These are phyloP conservation scores for Mycena filopes DNA, from an alignment of 768 basidiomycete genomes.

Conservation along the genomic window DNA sequence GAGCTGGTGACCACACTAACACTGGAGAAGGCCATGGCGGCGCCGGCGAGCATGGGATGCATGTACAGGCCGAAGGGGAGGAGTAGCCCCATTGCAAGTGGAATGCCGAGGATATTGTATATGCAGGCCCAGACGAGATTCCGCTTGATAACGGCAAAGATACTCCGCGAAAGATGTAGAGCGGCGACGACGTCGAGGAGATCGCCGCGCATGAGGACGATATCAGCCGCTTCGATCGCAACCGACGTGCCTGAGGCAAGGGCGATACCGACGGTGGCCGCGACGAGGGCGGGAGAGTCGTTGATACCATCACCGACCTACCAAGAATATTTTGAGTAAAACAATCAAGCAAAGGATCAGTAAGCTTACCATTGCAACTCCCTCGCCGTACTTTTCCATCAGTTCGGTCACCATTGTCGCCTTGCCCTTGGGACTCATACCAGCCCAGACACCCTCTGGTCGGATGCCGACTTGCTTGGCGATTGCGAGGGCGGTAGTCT, in stretches of 20 bases:
- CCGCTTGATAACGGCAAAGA: slow-evolving; percentile 90
- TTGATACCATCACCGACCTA: slow-evolving; percentile 99
- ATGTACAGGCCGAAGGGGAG: slow-evolving; percentile 92
- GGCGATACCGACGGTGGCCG: slow-evolving; percentile 95
- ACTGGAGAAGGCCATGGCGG: slow-evolving; percentile 97
- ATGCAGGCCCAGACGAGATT: slow-evolving; percentile 98
- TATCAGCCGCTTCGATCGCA: slow-evolving; percentile 97
- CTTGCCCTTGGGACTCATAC: slow-evolving; percentile 96
- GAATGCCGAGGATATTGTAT: slow-evolving; percentile 93
- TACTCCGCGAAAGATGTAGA: slow-evolving; percentile 86
- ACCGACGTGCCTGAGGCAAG: slow-evolving; percentile 96
- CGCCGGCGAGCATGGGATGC: slow-evolving; percentile 99
- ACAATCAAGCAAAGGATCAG: slow-evolving; percentile 21
- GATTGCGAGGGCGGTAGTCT: slow-evolving; percentile 86
- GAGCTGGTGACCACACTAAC: slow-evolving; percentile 96
- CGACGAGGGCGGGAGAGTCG: slow-evolving; percentile 96
- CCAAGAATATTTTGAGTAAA: slow-evolving; percentile 13
- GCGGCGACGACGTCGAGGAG: slow-evolving; percentile 98
- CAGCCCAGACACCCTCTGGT: slow-evolving; percentile 86
- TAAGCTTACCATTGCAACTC: slow-evolving; percentile 87
- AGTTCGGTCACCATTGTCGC: slow-evolving; percentile 85
- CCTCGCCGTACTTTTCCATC: slow-evolving; percentile 74
- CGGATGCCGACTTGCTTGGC: slow-evolving; percentile 91
- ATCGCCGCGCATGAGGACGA: slow-evolving; percentile 97
- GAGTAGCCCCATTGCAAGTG: slow-evolving; percentile 97